phyloP scores from a whole-genome alignment of 2,329 filamentous ascomycete species.

The Rutstroemia sp. region DNA sequence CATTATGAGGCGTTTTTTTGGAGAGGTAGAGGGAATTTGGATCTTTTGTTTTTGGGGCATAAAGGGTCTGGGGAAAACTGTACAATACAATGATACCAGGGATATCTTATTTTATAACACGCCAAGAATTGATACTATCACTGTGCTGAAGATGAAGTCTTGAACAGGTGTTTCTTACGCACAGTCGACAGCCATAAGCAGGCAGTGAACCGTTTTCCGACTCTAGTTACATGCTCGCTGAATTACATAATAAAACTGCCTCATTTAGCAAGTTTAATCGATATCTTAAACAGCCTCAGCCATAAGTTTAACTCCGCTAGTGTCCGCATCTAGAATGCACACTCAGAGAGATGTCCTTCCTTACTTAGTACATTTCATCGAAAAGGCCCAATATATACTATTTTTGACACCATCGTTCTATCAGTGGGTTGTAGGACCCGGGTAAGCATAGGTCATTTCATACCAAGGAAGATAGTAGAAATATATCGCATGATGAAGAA shows the following conservation, averaged over 20 bases:
- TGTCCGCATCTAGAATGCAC: not conserved
- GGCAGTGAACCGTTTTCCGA: not conserved
- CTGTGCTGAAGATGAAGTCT: not conserved
- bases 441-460: not conserved
- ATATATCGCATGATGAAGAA: not conserved
- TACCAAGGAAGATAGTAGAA: not conserved
- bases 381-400: not conserved
- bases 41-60: conserved; percentile 1
- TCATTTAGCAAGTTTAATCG: too few species aligned
- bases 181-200: not conserved
- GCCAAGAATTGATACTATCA: not conserved
- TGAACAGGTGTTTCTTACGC: not conserved
- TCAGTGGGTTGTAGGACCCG: not conserved
- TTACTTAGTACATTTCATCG: not conserved
- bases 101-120: not conserved
- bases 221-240: not conserved
- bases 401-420: not conserved
- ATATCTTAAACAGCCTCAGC: too few species aligned
- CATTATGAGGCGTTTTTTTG: conserved; percentile 7
- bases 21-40: not conserved
- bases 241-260: not conserved
- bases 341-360: not conserved
- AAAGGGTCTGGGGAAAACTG: not conserved
- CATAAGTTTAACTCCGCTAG: not conserved
- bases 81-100: not conserved